These are phyloP conservation scores for Salvia rosmarinus DNA, from an alignment of 257 asterid species.

Conservation along the genomic window DNA sequence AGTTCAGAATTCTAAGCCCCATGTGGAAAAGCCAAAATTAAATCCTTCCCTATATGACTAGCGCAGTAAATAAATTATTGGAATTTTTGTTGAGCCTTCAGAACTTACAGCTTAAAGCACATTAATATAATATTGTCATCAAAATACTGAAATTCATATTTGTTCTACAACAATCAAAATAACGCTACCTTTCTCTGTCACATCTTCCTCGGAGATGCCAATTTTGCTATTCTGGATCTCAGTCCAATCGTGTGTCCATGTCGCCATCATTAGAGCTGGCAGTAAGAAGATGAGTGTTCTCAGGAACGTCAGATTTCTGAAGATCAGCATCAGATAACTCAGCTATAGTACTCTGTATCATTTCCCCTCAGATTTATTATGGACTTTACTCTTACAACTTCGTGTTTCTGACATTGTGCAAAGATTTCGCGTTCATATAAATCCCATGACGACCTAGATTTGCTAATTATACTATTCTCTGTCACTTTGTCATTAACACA, in stretches of 20 bases:
- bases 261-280: constrained; percentile 18
- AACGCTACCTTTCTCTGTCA: constrained; percentile 1
- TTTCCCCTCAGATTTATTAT: constrained; percentile 24
- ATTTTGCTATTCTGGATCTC: constrained; percentile 22
- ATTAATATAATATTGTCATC: not conserved
- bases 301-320: constrained; percentile 22
- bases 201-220: constrained; percentile 12
- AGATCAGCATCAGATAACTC: constrained; percentile 27
- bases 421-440: constrained; percentile 29
- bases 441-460: constrained; percentile 28
- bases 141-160: not conserved
- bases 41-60: not conserved
- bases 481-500: constrained; percentile 23
- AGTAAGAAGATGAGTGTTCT: constrained; percentile 19
- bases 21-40: not conserved
- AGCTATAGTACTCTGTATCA: constrained; percentile 30
- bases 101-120: no score
- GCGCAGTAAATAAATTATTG: not conserved
- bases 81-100: not conserved
- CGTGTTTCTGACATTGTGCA: constrained; percentile 19
- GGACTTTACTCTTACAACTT: not conserved
- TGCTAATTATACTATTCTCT: constrained; percentile 10
- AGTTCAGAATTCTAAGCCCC: not conserved
- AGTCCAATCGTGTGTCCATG: constrained; percentile 23
- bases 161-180: constrained; percentile 14